Evolutionary conservation across 495 filamentous ascomycete species (phyloP), one percentile per base, ranked within the genome.

Genomic region (Trichoderma reesei): DNA sequence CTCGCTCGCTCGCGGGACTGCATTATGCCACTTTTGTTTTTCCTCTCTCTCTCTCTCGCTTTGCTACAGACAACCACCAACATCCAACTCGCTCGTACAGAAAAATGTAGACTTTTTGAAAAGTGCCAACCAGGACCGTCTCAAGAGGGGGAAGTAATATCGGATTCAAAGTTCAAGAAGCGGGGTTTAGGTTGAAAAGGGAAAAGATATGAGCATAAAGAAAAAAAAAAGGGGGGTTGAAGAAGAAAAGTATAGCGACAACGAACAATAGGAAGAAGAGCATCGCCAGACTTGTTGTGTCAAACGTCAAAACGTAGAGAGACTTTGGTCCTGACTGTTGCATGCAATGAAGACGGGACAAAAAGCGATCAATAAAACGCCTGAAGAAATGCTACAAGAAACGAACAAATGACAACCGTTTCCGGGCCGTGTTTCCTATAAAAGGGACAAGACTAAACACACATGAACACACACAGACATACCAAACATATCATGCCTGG

Each of bases 21-120:
- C 41, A 41, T 8, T n/a, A 41, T 41, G 20, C 63, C n/a, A 16
- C n/a, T 44, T n/a, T 44, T 48, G 36, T 18, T 14, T 48, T 20
- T 61, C n/a, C n/a, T n/a, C n/a, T n/a, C n/a, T n/a, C n/a, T n/a
- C n/a, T n/a, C n/a, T n/a, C n/a, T n/a, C n/a, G n/a, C n/a, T n/a
- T n/a, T n/a, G n/a, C n/a, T n/a, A n/a, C n/a, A n/a, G n/a, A 56
- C 44, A 20, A 18, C 44, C 44, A 48, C 62, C 54, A 31, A 66
- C 62, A 67, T 64, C 65, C 64, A 56, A 60, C 37, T 14, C 72
- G 68, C 44, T 36, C 44, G 56, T 73, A 69, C 63, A 73, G 72
- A 70, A 70, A 62, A 54, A 61, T 37, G 39, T 26, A 56, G 66
- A 63, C 68, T 64, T 65, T 39, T 62, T 65, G 41, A 16, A 56